A percentile compares a stretch with the other conserved stretches of the same genome.
Evolutionary conservation across 2,329 filamentous ascomycete species (phyloP).

Genomic region (Monilinia polystroma): DNA sequence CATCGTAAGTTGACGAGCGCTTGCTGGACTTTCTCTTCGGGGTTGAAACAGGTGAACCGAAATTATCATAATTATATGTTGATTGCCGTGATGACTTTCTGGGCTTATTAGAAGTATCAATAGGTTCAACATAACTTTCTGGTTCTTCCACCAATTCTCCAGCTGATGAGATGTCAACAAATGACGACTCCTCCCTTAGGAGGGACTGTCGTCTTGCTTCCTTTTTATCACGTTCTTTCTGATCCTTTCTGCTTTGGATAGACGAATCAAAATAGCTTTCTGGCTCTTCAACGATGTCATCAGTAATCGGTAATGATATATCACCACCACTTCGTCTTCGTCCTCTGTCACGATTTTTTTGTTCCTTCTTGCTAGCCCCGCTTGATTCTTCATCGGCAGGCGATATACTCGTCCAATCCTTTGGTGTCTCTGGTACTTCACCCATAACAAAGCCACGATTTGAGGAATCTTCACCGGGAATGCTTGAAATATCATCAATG

Average conservation of each 20-base stretch:
- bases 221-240: slow-evolving; percentile 49
- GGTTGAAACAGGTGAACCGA: background rate
- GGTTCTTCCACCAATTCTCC: slow-evolving; percentile 35
- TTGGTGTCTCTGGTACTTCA: slow-evolving; percentile 47
- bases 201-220: slow-evolving; percentile 41
- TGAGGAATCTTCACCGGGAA: slow-evolving; percentile 24
- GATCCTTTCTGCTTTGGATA: slow-evolving; percentile 51
- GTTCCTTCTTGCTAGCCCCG: slow-evolving; percentile 43
- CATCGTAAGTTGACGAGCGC: slow-evolving; percentile 40
- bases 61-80: slow-evolving; percentile 27
- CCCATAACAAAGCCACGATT: slow-evolving; percentile 48
- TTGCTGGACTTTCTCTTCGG: slow-evolving; percentile 38
- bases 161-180: slow-evolving; percentile 27
- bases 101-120: slow-evolving; percentile 37
- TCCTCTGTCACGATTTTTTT: slow-evolving; percentile 48
- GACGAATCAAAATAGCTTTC: slow-evolving; percentile 34
- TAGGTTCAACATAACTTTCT: slow-evolving; percentile 36
- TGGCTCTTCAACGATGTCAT: slow-evolving; percentile 33
- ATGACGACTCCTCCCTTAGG: slow-evolving; percentile 33
- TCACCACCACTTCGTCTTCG: slow-evolving; percentile 37
- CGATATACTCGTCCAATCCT: slow-evolving; percentile 41
- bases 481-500: slow-evolving; percentile 44
- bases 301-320: slow-evolving; percentile 26
- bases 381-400: slow-evolving; percentile 39
- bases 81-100: slow-evolving; percentile 38